Evolutionary conservation across 208 protist species (phyloP).

Genomic region (Strigomonas culicis): DNA sequence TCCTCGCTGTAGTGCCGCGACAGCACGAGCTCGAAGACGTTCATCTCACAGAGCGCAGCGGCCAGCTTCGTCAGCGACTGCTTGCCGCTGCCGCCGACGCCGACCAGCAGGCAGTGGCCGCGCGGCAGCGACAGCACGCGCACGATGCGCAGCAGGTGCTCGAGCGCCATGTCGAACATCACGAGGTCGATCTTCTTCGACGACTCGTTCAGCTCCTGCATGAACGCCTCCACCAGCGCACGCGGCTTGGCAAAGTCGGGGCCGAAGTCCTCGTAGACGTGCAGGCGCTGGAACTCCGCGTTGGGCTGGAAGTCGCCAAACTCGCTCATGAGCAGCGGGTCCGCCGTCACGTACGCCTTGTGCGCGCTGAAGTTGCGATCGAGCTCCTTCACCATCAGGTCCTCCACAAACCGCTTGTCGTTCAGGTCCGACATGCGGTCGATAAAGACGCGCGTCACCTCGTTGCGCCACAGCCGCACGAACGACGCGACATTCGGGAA

Average conservation of each 20-base stretch:
- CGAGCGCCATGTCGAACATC: constrained; percentile 98
- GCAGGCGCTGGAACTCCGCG: constrained; percentile 58
- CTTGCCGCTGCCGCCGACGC: constrained; percentile 97
- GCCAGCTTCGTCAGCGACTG: constrained; percentile 96
- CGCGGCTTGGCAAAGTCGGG: constrained; percentile 72
- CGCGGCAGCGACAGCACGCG: constrained; percentile 95
- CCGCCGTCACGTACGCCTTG: constrained; percentile 49
- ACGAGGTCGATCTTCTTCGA: constrained; percentile 96
- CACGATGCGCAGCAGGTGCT: constrained; percentile 96
- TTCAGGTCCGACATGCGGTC: constrained; percentile 95
- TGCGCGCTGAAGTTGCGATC: constrained; percentile 59
- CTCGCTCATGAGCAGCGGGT: constrained; percentile 96
- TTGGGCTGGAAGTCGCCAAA: constrained; percentile 93
- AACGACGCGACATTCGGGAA: constrained; percentile 67
- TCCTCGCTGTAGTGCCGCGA: constrained; percentile 96
- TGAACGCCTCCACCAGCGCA: constrained; percentile 89
- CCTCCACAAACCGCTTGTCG: constrained; percentile 91
- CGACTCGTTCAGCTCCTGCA: constrained; percentile 94
- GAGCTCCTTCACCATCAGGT: constrained; percentile 81
- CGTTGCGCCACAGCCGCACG: constrained; percentile 98
- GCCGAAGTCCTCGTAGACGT: constrained; percentile 94
- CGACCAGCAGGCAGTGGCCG: constrained; percentile 97
- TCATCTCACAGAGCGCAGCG: constrained; percentile 93
- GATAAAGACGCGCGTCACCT: constrained; percentile 96
- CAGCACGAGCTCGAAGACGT: constrained; percentile 97